A percentile compares a stretch with the other conserved stretches of the same genome.
Evolutionary conservation across 208 protist species (phyloP).

Genomic region (Balamuthia mandrillaris): DNA sequence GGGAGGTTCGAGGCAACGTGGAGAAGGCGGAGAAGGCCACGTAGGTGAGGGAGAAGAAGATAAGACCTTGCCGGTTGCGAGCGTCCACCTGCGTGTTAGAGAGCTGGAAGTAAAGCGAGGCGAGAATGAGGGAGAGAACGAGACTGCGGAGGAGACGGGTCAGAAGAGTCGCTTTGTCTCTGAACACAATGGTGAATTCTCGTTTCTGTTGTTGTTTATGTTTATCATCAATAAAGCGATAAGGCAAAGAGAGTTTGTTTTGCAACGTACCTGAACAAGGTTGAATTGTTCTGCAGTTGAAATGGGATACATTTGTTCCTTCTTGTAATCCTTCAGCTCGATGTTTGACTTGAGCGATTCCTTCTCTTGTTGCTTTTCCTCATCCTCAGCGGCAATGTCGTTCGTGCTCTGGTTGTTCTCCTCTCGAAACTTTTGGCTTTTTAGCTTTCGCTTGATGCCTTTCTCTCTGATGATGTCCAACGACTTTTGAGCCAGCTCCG

Average conservation of each 20-base stretch:
- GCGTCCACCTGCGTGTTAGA: not conserved
- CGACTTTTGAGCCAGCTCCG: no score
- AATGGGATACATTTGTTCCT: not conserved
- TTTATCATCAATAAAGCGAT: not conserved
- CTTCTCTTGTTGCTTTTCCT: no score
- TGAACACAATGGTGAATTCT: not conserved
- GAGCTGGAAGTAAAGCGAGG: not conserved
- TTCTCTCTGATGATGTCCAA: no score
- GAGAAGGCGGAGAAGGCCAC: not conserved
- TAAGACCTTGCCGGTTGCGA: not conserved
- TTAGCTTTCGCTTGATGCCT: no score
- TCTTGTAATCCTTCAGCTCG: not conserved
- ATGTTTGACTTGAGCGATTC: not conserved
- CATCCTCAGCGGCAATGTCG: no score
- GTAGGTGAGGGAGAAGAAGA: conserved; percentile 27
- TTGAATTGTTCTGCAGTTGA: not conserved
- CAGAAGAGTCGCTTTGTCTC: not conserved
- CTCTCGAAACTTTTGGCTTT: no score
- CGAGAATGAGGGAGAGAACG: not conserved
- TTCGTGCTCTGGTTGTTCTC: no score
- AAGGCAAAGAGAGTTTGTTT: not conserved
- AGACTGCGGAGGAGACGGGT: not conserved
- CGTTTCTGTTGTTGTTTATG: not conserved
- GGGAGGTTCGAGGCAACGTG: not conserved
- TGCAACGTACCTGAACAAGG: not conserved